A percentile compares a stretch with the other conserved stretches of the same genome.
These are phyloP conservation scores for Saussurea involucrata DNA, from an alignment of 129 eudicot genomes.

Conservation along the genomic window DNA sequence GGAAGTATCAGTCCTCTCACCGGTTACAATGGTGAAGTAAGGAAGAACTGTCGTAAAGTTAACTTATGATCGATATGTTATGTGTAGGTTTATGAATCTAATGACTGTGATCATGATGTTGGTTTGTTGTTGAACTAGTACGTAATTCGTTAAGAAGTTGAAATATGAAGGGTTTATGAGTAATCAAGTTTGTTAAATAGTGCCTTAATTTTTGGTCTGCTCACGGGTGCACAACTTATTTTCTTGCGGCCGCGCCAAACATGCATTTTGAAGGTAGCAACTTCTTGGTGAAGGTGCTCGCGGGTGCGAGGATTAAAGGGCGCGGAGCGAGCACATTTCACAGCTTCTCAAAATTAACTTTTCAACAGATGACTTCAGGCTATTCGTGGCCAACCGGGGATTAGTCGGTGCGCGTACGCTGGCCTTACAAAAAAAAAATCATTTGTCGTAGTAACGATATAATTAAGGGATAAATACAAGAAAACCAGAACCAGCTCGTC, in stretches of 20 bases:
- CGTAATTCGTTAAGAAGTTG: constrained; percentile 5
- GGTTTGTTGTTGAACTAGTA: constrained; percentile 5
- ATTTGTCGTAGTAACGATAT: background rate
- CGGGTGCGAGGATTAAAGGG: too few species aligned
- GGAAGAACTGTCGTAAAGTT: constrained; percentile 56
- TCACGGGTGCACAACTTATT: too few species aligned
- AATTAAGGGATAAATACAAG: background rate
- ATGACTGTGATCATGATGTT: background rate
- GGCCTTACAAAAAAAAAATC: too few species aligned
- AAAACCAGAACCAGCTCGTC: background rate
- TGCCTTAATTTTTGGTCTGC: too few species aligned
- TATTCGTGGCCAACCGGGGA: too few species aligned
- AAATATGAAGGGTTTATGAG: constrained; percentile 15
- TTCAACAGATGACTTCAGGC: too few species aligned
- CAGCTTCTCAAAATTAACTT: too few species aligned
- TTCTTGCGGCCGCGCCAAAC: too few species aligned
- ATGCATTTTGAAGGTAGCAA: too few species aligned
- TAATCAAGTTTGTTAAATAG: constrained; percentile 5
- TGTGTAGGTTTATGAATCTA: constrained; percentile 7
- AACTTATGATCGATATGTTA: constrained; percentile 29
- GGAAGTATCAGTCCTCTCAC: constrained; percentile 55
- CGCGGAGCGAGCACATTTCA: too few species aligned
- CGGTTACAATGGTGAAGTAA: constrained; percentile 64
- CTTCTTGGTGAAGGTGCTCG: too few species aligned
- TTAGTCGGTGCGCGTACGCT: too few species aligned